These are phyloP conservation scores for Heliosperma pusillum DNA, from an alignment of 148 eudicot species.

Conservation along the genomic window DNA sequence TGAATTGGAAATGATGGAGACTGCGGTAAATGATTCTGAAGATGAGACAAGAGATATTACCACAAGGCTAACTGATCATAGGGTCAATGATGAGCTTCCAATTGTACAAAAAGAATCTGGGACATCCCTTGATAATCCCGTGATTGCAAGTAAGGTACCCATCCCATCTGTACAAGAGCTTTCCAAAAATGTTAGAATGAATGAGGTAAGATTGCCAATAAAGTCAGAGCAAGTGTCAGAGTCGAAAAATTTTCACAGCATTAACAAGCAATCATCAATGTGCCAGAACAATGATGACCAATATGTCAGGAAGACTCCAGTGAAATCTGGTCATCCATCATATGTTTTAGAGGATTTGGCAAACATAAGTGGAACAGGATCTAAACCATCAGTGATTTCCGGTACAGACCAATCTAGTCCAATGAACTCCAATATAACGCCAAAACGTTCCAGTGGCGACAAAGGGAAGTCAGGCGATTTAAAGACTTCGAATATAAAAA, in stretches of 20 bases:
- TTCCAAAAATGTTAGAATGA: constrained; percentile 19
- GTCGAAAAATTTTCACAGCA: constrained; percentile 13
- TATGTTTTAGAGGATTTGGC: constrained; percentile 22
- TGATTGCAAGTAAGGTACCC: constrained; percentile 16
- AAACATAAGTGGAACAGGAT: constrained; percentile 21
- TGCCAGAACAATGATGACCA: constrained; percentile 15
- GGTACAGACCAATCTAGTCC: constrained; percentile 10
- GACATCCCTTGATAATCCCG: constrained; percentile 24
- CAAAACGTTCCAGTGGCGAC: constrained; percentile 14
- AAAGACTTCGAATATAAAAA: background rate
- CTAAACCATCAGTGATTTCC: constrained; percentile 9
- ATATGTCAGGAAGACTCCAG: constrained; percentile 33
- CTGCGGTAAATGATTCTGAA: constrained; percentile 88
- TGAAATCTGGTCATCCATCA: constrained; percentile 27
- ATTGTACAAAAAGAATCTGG: constrained; percentile 22
- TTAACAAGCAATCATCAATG: constrained; percentile 27
- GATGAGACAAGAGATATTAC: constrained; percentile 46
- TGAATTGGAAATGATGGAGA: constrained; percentile 74
- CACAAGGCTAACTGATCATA: constrained; percentile 16
- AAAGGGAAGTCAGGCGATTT: background rate
- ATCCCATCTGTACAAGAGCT: constrained; percentile 29
- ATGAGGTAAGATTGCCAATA: constrained; percentile 18
- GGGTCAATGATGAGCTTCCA: constrained; percentile 27
- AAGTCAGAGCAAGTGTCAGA: constrained; percentile 27
- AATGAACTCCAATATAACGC: constrained; percentile 10